A percentile compares a stretch with the other conserved stretches of the same genome.
Evolutionary conservation across 169 alveolate genomes (phyloP).

Genomic region (Eimeria necatrix): DNA sequence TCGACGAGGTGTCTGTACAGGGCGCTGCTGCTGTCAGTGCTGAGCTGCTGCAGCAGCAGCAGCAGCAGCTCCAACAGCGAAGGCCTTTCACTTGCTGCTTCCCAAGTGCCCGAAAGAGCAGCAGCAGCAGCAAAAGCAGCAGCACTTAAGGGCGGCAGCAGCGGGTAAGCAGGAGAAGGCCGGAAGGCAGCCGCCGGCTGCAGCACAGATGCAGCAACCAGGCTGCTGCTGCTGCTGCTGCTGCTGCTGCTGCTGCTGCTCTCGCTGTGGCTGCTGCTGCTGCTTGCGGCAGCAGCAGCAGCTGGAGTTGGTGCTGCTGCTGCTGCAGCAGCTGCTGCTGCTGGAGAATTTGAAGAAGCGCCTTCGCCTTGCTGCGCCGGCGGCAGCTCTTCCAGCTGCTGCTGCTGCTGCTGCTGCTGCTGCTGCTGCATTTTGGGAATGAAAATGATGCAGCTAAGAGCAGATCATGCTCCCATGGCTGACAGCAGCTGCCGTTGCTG

Average conservation of each 20-base stretch:
- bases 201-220: background rate
- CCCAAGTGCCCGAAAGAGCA: background rate
- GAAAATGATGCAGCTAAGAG: background rate
- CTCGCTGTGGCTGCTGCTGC: background rate
- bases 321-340: background rate
- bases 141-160: slow-evolving; percentile 43
- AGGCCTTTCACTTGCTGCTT: background rate
- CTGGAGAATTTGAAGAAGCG: background rate
- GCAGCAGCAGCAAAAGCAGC: slow-evolving; percentile 27
- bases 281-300: background rate
- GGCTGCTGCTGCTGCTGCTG: background rate
- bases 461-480: slow-evolving; percentile 14
- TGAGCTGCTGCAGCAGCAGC: slow-evolving; percentile 3
- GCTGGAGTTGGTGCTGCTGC: no score
- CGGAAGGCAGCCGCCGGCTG: slow-evolving; percentile 21
- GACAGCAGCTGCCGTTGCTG: background rate
- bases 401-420: slow-evolving; percentile 5
- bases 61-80: background rate
- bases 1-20: background rate
- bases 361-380: background rate
- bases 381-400: slow-evolving; percentile 7
- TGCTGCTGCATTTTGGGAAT: background rate
- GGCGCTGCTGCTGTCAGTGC: background rate
- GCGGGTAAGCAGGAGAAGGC: slow-evolving; percentile 38
- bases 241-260: background rate